Percentiles rank a stretch among this genome's conserved stretches.
Conservation (phyloP, 768 basidiomycete genomes). For the Pleurotus platypus region DNA sequence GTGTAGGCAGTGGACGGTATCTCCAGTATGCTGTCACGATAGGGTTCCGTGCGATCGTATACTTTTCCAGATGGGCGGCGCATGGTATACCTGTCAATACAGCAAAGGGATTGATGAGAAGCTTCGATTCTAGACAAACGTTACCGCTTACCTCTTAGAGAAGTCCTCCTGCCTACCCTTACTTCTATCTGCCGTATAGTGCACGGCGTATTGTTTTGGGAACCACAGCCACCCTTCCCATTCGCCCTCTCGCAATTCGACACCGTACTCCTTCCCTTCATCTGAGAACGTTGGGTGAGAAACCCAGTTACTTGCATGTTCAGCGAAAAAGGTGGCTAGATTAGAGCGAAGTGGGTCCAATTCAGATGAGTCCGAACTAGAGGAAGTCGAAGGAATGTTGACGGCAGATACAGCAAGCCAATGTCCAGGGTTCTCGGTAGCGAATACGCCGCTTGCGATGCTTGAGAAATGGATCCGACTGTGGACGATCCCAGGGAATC, state of each 20-base stretch:
- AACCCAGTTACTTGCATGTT: too few species aligned
- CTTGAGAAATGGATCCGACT: conserved; percentile 7
- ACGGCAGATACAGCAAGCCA: neutral
- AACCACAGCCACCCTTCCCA: conserved; percentile 2
- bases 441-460: neutral
- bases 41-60: conserved; percentile 1
- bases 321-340: too few species aligned
- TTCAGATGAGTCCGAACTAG: too few species aligned
- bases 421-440: neutral
- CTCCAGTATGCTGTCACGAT: neutral
- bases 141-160: neutral
- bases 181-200: neutral
- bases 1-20: neutral
- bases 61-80: neutral
- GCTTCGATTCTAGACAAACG: neutral
- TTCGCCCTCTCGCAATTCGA: neutral
- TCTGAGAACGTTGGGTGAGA: neutral
- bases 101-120: neutral
- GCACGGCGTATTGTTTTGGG: neutral
- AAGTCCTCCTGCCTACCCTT: neutral
- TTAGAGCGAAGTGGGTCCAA: too few species aligned
- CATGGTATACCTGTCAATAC: neutral
- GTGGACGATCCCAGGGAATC: conserved; percentile 8
- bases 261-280: neutral
- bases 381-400: too few species aligned